phyloP scores from a whole-genome alignment of 2,329 filamentous ascomycete species.

The Fusarium pseudograminearum region DNA sequence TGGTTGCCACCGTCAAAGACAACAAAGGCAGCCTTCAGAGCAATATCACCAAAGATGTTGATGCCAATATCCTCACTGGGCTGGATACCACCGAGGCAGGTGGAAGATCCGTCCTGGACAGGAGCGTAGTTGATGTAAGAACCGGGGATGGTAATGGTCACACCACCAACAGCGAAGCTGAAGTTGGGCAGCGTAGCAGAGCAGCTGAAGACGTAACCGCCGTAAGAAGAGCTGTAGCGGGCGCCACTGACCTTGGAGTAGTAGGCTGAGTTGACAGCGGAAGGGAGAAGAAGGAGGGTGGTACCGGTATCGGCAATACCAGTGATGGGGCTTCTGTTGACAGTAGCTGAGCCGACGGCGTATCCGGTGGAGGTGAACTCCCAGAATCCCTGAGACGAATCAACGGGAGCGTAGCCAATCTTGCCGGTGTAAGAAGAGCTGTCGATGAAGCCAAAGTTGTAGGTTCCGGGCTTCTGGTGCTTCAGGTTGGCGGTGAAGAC shows the following conservation, averaged over 20 bases:
- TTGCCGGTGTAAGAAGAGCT: conserved; percentile 69
- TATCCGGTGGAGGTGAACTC: conserved; percentile 58
- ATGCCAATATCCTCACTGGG: conserved; percentile 57
- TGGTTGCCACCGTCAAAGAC: conserved; percentile 61
- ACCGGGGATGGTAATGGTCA: conserved; percentile 68
- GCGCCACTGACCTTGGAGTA: conserved; percentile 62
- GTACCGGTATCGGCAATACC: conserved; percentile 71
- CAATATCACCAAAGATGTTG: conserved; percentile 73
- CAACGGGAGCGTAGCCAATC: conserved; percentile 71
- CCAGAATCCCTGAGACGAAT: conserved; percentile 73
- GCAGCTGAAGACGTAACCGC: conserved; percentile 63
- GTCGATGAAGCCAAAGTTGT: conserved; percentile 81
- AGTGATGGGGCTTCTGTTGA: conserved; percentile 46
- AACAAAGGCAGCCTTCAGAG: conserved; percentile 71
- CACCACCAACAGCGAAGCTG: conserved; percentile 67
- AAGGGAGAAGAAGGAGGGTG: conserved; percentile 71
- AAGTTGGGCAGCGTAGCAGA: conserved; percentile 60
- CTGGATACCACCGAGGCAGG: conserved; percentile 77
- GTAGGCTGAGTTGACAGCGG: conserved; percentile 62
- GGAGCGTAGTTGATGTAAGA: conserved; percentile 66
- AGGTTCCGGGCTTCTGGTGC: conserved; percentile 66
- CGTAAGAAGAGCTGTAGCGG: conserved; percentile 53
- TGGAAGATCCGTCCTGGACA: conserved; percentile 57
- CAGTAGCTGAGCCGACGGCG: conserved; percentile 50
- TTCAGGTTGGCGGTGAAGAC: conserved; percentile 79